phyloP scores from a whole-genome alignment of 352 stramenopile genomes.

The Globisporangium recalcitrans region DNA sequence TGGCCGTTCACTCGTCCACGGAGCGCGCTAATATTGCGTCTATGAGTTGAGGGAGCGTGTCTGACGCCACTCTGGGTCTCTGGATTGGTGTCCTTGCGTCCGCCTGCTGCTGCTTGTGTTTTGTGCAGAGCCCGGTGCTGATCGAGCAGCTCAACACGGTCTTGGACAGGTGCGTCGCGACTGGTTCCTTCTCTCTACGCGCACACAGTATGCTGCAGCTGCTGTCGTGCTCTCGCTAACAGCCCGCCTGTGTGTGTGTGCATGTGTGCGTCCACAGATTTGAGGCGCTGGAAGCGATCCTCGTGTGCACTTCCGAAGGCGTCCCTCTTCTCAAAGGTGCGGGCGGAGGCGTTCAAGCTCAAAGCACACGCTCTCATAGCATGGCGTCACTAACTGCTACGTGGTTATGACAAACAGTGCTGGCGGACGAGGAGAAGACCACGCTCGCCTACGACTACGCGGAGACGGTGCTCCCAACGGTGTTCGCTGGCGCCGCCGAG shows the following conservation, averaged over 20 bases:
- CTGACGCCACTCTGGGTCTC: not conserved
- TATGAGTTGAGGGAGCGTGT: not conserved
- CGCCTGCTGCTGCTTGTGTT: not conserved
- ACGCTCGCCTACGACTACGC: conserved; percentile 60
- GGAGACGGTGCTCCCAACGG: conserved; percentile 71
- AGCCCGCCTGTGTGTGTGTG: conserved; percentile 1
- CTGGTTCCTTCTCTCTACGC: not conserved
- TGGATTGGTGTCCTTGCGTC: not conserved
- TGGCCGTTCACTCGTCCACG: too few relatives aligned
- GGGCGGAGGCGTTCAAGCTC: too few relatives aligned
- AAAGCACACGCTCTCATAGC: not conserved
- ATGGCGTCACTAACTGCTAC: not conserved
- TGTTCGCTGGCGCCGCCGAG: conserved; percentile 71
- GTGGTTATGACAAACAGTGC: conserved; percentile 24
- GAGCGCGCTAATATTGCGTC: not conserved
- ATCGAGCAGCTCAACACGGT: conserved; percentile 58
- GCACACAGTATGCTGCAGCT: too few relatives aligned
- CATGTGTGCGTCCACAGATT: conserved; percentile 37
- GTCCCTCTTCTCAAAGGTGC: conserved; percentile 74
- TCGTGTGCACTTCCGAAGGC: conserved; percentile 75
- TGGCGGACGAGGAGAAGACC: conserved; percentile 34
- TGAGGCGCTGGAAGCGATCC: conserved; percentile 66
- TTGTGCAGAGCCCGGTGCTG: conserved; percentile 46
- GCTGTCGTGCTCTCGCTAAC: not conserved
- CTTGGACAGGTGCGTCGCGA: conserved; percentile 33